Evolutionary conservation across 2,329 filamentous ascomycete genomes (phyloP), one percentile per base, ranked within the genome.

Genomic region (Diplodia sapinea): DNA sequence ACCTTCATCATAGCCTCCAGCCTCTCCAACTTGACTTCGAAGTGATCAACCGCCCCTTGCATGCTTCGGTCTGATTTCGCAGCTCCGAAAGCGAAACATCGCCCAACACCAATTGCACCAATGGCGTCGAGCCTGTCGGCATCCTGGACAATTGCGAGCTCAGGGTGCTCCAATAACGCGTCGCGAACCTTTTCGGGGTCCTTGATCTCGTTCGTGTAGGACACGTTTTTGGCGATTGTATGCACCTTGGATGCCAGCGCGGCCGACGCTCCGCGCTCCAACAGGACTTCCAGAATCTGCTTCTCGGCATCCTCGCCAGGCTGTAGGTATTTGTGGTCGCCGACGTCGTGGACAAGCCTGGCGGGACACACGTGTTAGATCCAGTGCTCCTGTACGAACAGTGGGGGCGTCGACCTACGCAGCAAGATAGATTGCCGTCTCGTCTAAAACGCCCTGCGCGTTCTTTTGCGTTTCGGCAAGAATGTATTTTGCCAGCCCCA

Each of bases 51-150:
- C 0, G 75, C 72, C 8, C 69, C 66, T 7, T 71, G 65, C 74
- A 78, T 74, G n/a, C 38, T 40, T 33, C 43, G n/a, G 36, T 57
- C 85, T 29, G 82, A 78, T 77, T 85, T 87, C 12, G 88, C 89
- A 0, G 90, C 93, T 0, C 90, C 88, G 76, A 88, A 97, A 0
- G 90, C 88, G 76, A 95, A 94, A 50, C 87, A 87, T 52, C 94
- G 83, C 2, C 87, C 94, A 67, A 97, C 89, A 0, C 94, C 94
- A 36, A 97, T 87, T 0, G 91, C 92, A 0, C 94, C 94, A 61
- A 97, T 89, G 4, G 93, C 91, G 79, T 98, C 94, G n/a, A 98
- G 82, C 7, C 94, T 85, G 81, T 97, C 94, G 4, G 94, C 94
- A 78, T 97, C 94, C 80, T 97, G 94, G 38, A 97, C 93, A 57